A percentile compares a stretch with the other conserved stretches of the same genome.
phyloP scores from a whole-genome alignment of 768 basidiomycete species.

The Tylopilus felleus region DNA sequence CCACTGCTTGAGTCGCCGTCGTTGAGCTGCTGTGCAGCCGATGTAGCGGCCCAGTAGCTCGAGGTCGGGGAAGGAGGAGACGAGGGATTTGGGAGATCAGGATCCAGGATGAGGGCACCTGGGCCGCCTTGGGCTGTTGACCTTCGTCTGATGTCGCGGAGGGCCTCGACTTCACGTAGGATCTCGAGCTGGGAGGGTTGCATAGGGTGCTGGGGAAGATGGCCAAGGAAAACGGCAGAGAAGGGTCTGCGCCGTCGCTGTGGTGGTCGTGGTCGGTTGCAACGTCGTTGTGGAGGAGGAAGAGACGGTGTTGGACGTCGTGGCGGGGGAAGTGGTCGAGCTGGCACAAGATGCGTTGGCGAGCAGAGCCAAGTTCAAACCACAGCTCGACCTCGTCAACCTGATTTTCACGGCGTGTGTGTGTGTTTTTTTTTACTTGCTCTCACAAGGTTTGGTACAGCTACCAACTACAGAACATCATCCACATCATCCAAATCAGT shows the following conservation, averaged over 20 bases:
- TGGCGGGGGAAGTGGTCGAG: not conserved
- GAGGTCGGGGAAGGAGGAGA: conserved; percentile 57
- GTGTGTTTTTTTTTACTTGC: not conserved
- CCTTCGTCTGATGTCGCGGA: conserved; percentile 79
- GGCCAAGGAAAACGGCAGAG: conserved; percentile 7
- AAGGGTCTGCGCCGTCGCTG: conserved; percentile 8
- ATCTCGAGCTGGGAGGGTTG: conserved; percentile 85
- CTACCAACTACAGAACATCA: conserved; percentile 19
- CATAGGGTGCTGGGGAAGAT: conserved; percentile 33
- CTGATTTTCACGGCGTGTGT: conserved; percentile 14
- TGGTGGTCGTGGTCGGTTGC: conserved; percentile 6
- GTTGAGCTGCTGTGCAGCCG: conserved; percentile 33
- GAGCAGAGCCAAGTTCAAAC: not conserved
- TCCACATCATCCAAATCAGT: conserved; percentile 21
- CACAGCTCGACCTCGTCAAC: not conserved
- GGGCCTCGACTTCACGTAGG: conserved; percentile 80
- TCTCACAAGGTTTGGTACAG: not conserved
- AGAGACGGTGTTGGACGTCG: not conserved
- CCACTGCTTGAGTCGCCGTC: conserved; percentile 45
- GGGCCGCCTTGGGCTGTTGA: conserved; percentile 73
- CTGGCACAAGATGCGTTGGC: conserved; percentile 1
- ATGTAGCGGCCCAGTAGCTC: conserved; percentile 45
- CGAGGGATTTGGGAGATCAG: conserved; percentile 80
- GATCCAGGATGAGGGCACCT: conserved; percentile 82
- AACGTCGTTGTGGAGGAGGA: not conserved